Evolutionary conservation across 805 yeast genomes (phyloP).

Genomic region (Pichia sporocuriosa): DNA sequence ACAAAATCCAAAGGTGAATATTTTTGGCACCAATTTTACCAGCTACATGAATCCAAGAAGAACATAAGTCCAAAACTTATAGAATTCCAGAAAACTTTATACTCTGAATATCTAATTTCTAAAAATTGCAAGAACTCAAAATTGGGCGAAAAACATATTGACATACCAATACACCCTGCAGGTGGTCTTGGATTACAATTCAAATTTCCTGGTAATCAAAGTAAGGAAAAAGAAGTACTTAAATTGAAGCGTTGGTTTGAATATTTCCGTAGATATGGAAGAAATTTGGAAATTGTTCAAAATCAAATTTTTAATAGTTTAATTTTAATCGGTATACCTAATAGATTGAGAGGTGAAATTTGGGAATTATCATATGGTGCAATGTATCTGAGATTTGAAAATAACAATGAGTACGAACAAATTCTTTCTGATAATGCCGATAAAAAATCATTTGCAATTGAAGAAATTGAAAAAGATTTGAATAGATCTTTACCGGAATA

Average conservation of each 20-base stretch:
- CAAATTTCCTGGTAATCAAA: conserved; percentile 90
- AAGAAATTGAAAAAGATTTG: conserved; percentile 93
- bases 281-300: conserved; percentile 68
- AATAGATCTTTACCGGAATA: conserved; percentile 94
- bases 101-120: conserved; percentile 75
- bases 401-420: conserved; percentile 51
- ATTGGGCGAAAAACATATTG: conserved; percentile 26
- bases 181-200: conserved; percentile 85
- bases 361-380: conserved; percentile 95
- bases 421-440: conserved; percentile 57
- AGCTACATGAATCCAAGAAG: conserved; percentile 38
- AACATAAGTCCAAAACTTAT: conserved; percentile 55
- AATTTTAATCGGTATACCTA: conserved; percentile 90
- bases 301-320: conserved; percentile 76
- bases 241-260: conserved; percentile 94
- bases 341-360: conserved; percentile 85
- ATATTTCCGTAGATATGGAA: conserved; percentile 74
- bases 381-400: conserved; percentile 60
- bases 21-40: conserved; percentile 64
- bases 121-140: conserved; percentile 40
- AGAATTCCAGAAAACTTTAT: conserved; percentile 62
- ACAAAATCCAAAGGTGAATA: conserved; percentile 70
- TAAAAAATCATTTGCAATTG: conserved; percentile 74
- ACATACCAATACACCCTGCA: conserved; percentile 48
- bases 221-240: conserved; percentile 41